phyloP scores from a whole-genome alignment of 176 grass and related monocot species.

The Puya raimondii region DNA sequence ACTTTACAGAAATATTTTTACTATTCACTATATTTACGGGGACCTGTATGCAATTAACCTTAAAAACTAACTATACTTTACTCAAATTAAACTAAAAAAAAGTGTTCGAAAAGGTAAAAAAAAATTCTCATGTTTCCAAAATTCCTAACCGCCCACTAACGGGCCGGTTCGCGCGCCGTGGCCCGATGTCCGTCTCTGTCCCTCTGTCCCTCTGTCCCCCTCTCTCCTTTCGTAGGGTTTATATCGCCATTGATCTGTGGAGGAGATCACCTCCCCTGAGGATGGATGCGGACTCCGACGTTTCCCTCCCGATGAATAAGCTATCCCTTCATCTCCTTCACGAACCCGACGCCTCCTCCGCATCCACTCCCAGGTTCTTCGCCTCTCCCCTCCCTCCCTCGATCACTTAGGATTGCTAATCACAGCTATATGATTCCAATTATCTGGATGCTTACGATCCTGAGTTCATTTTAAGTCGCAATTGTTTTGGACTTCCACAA shows the following conservation, averaged over 20 bases:
- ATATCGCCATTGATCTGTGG: not conserved
- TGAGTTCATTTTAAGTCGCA: not conserved
- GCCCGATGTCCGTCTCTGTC: too few relatives aligned
- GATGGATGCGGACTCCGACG: slow-evolving; percentile 12
- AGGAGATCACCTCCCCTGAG: not conserved
- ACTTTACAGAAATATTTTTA: too few relatives aligned
- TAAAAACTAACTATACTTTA: too few relatives aligned
- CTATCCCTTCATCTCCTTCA: slow-evolving; percentile 12
- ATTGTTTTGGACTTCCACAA: too few relatives aligned
- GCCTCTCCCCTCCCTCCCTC: not conserved
- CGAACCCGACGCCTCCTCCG: not conserved
- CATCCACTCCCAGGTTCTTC: slow-evolving; percentile 1
- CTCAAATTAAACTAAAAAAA: too few relatives aligned
- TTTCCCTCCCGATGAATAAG: slow-evolving; percentile 33
- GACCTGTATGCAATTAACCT: too few relatives aligned
- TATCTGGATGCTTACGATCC: too few relatives aligned
- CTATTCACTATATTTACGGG: too few relatives aligned
- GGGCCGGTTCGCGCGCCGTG: too few relatives aligned
- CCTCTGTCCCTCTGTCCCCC: not conserved
- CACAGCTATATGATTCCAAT: not conserved
- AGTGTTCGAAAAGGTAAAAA: too few relatives aligned
- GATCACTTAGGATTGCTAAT: not conserved
- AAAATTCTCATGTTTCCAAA: too few relatives aligned
- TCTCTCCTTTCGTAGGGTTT: not conserved
- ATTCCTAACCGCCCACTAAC: not conserved